phyloP scores from a whole-genome alignment of 1,139 yeast genomes.

The Kazachstania sp. region DNA sequence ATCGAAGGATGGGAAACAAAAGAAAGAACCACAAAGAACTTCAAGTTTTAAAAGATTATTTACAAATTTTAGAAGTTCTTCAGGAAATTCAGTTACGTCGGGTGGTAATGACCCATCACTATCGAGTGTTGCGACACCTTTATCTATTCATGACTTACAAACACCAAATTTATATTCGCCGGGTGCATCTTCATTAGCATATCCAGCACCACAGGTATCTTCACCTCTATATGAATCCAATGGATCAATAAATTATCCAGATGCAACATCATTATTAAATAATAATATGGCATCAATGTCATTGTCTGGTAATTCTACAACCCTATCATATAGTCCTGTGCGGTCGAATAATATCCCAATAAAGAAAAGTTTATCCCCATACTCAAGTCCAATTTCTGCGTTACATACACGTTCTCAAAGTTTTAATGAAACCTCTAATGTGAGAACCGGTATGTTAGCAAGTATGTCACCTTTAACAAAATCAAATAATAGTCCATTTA shows the following conservation, averaged over 20 bases:
- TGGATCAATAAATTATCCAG: slow-evolving; percentile 14
- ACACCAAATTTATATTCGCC: slow-evolving; percentile 6
- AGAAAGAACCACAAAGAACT: slow-evolving; percentile 10
- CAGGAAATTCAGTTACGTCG: slow-evolving; percentile 1
- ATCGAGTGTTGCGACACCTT: slow-evolving; percentile 5
- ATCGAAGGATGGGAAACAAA: slow-evolving; percentile 4
- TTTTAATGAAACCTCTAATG: not conserved
- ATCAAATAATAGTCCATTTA: not conserved
- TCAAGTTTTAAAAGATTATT: slow-evolving; percentile 19
- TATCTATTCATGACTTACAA: slow-evolving; percentile 6
- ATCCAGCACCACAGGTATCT: slow-evolving; percentile 1
- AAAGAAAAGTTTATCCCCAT: not conserved
- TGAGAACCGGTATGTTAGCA: not conserved
- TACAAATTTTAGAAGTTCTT: slow-evolving; percentile 3
- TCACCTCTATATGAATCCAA: slow-evolving; percentile 1
- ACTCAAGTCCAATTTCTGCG: not conserved
- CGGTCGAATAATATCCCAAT: not conserved
- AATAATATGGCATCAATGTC: not conserved
- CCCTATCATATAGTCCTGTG: not conserved
- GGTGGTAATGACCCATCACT: not conserved
- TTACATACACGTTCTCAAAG: not conserved
- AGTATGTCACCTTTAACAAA: not conserved
- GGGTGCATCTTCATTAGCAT: slow-evolving; percentile 7
- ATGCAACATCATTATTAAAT: slow-evolving; percentile 11
- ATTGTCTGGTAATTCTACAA: not conserved